phyloP scores from a whole-genome alignment of 306 rosid species.

The Betula pendula region DNA sequence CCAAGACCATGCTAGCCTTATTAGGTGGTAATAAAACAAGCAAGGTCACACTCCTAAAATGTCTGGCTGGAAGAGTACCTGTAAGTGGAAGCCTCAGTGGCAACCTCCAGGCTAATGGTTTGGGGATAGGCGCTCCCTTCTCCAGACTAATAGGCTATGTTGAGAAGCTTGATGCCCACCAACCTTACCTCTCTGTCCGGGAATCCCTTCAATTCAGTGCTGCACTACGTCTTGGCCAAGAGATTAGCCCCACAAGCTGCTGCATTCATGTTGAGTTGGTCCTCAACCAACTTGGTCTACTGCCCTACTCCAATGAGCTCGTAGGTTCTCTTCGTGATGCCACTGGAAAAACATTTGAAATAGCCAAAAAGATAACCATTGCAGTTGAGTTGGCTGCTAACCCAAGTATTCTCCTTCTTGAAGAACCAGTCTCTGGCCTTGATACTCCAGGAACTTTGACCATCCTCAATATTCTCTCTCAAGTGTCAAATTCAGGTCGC shows the following conservation, averaged over 20 bases:
- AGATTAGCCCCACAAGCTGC: neutral
- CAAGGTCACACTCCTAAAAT: constrained; percentile 9
- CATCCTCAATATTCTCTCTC: constrained; percentile 12
- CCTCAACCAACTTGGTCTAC: constrained; percentile 9
- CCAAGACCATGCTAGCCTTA: constrained; percentile 12
- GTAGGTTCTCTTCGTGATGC: constrained; percentile 10
- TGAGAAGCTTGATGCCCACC: constrained; percentile 16
- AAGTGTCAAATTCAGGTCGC: constrained; percentile 13
- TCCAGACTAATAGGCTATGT: constrained; percentile 17
- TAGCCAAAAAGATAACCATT: constrained; percentile 17
- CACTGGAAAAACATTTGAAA: constrained; percentile 2
- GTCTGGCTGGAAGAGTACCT: constrained; percentile 16
- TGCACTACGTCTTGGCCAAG: constrained; percentile 13
- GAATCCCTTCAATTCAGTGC: constrained; percentile 14
- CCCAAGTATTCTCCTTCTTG: constrained; percentile 19
- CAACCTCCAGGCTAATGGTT: constrained; percentile 6
- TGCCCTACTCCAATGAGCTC: constrained; percentile 15
- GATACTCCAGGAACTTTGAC: neutral
- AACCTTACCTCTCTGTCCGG: constrained; percentile 15
- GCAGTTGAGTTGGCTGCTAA: constrained; percentile 17
- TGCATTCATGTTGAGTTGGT: constrained; percentile 8
- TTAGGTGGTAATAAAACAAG: constrained; percentile 10
- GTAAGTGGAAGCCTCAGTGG: neutral
- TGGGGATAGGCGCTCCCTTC: neutral
- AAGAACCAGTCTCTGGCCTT: constrained; percentile 10